Evolutionary conservation across 768 basidiomycete species (phyloP).

Genomic region (Xanthoconium stramineum): DNA sequence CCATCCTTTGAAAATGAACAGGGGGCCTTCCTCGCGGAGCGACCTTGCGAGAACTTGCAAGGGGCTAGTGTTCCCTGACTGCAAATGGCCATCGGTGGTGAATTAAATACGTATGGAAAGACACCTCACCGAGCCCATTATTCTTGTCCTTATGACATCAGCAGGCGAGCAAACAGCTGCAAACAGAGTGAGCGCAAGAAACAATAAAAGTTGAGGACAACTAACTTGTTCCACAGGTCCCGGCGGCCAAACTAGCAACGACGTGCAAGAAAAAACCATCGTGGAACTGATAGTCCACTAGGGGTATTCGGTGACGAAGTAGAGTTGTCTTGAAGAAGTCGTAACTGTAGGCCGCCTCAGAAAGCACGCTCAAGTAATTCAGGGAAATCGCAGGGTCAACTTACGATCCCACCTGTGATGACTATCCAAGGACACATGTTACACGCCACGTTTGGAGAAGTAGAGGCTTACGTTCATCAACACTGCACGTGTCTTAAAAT

Average conservation of each 20-base stretch:
- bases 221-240: conserved; percentile 76
- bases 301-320: conserved; percentile 48
- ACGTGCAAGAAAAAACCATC: conserved; percentile 69
- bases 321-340: conserved; percentile 70
- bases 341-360: conserved; percentile 45
- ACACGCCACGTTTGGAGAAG: background rate
- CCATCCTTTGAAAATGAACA: conserved; percentile 87
- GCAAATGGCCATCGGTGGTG: conserved; percentile 2
- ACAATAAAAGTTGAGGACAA: conserved; percentile 1
- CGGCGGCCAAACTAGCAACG: conserved; percentile 64
- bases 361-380: background rate
- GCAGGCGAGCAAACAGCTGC: conserved; percentile 76
- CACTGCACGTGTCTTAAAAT: conserved; percentile 51
- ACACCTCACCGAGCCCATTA: conserved; percentile 68
- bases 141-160: conserved; percentile 71
- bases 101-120: background rate
- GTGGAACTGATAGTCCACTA: conserved; percentile 56
- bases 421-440: conserved; percentile 36
- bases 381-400: conserved; percentile 26
- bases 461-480: conserved; percentile 65
- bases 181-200: conserved; percentile 1
- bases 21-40: conserved; percentile 67
- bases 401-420: conserved; percentile 82
- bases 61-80: conserved; percentile 52
- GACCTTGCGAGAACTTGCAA: conserved; percentile 55